Evolutionary conservation across 2,329 filamentous ascomycete species (phyloP), one percentile per base, ranked within the genome.

Genomic region (Colletotrichum eremochloae): DNA sequence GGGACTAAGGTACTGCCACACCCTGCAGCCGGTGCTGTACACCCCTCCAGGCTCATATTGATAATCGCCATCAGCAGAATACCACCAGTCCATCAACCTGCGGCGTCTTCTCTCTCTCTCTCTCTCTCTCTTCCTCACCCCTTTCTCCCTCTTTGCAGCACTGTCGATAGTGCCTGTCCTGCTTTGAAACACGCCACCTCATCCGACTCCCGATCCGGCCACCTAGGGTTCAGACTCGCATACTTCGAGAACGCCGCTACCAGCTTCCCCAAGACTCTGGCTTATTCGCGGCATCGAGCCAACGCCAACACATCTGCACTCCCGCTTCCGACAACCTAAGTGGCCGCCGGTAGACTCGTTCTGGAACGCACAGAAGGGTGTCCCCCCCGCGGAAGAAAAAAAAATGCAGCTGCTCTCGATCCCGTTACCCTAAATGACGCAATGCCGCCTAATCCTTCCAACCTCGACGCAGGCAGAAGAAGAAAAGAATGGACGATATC

Each of bases 191-290:
- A 31, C 55, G n/a, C 33, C 61, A 48, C 31, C 31, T 63, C 60
- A 36, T 42, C 42, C 56, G 58, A 42, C 38, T 15, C 29, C 46
- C 36, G n/a, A 42, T 24, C 44, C 31, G 40, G 11, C 18, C 9
- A 24, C 33, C 29, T n/a, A 38, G 11, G 15, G 58, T 36, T 48
- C 55, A 50, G n/a, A 36, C 63, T 60, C 18, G 52, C 53, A 63
- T 40, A 20, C 58, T 72, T 72, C 69, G 58, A 72, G 69, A 72
- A 68, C 11, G 52, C 38, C 33, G 44, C 36, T 33, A 36, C 20
- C 50, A 18, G 18, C 56, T 63, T 63, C 58, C 64, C 12, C 36
- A 31, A 2, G 29, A n/a, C 42, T 60, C 31, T 24, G 24, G 11
- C 57, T 52, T 63, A 56, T 31, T 20, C 52, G 20, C 31, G 36